Evolutionary conservation across 768 basidiomycete genomes (phyloP).

Genomic region (Astraeus odoratus): DNA sequence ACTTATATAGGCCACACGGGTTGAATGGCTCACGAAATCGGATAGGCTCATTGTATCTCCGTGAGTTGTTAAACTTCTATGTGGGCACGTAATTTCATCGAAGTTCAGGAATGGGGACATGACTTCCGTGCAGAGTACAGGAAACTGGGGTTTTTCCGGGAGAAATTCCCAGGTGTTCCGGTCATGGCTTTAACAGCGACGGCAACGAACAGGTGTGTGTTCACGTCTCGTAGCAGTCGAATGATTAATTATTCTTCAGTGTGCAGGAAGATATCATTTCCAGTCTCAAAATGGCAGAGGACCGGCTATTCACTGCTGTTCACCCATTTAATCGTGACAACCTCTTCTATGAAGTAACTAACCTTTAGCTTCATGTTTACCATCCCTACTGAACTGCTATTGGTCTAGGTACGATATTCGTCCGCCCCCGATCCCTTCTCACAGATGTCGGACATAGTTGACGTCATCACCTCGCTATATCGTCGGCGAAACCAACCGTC

Average conservation of each 20-base stretch:
- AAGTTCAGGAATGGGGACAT: conserved; percentile 75
- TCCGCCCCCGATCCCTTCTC: conserved; percentile 41
- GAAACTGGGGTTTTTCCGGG: conserved; percentile 62
- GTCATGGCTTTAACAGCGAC: conserved; percentile 88
- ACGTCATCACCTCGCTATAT: conserved; percentile 62
- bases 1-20: neutral
- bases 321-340: conserved; percentile 81
- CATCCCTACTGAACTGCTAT: neutral
- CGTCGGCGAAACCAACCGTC: conserved; percentile 50
- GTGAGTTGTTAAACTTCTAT: conserved; percentile 29
- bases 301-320: conserved; percentile 52
- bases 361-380: neutral
- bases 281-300: conserved; percentile 52
- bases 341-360: conserved; percentile 69
- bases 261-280: conserved; percentile 69
- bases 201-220: conserved; percentile 60
- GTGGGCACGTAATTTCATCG: neutral
- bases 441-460: conserved; percentile 58
- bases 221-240: neutral
- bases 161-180: conserved; percentile 59
- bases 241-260: conserved; percentile 28
- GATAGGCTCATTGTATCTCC: conserved; percentile 77
- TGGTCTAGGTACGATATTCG: conserved; percentile 53
- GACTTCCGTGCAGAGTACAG: conserved; percentile 74
- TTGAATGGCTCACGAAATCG: conserved; percentile 1